Evolutionary conservation across 441 rosid species (phyloP).

Genomic region (Flueggea neowawraea): DNA sequence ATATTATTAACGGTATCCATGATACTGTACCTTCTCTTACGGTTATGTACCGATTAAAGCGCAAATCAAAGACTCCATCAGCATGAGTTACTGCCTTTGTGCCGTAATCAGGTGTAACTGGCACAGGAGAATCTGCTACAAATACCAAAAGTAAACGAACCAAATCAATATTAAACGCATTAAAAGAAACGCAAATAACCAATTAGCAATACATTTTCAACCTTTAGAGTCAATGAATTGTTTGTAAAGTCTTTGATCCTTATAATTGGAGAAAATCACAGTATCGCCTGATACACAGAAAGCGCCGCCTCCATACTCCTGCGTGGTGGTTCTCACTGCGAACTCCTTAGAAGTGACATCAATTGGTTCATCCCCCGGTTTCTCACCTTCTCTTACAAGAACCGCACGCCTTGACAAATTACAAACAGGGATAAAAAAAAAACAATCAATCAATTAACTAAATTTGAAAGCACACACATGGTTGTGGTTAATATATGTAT

Average conservation of each 20-base stretch:
- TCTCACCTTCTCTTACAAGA: conserved; percentile 59
- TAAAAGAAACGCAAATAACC: no score
- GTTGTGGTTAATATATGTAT: background rate
- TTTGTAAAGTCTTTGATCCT: conserved; percentile 85
- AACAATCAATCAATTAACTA: background rate
- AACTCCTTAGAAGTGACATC: conserved; percentile 88
- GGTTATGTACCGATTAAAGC: conserved; percentile 59
- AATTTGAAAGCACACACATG: background rate
- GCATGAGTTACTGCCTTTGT: conserved; percentile 67
- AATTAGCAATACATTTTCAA: conserved; percentile 3
- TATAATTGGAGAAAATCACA: conserved; percentile 78
- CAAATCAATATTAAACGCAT: background rate
- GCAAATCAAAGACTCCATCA: conserved; percentile 79
- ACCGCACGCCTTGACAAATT: conserved; percentile 53
- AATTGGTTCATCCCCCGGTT: conserved; percentile 44
- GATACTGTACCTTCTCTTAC: conserved; percentile 76
- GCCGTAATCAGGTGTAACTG: conserved; percentile 82
- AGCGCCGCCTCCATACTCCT: conserved; percentile 96
- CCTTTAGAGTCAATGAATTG: conserved; percentile 47
- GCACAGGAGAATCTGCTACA: conserved; percentile 47
- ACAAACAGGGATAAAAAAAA: background rate
- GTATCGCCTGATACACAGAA: conserved; percentile 52
- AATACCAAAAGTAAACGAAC: background rate
- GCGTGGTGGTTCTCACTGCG: conserved; percentile 71
- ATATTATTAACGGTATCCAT: background rate